phyloP scores from a whole-genome alignment of 164 flowering plant genomes.

The Liriodendron chinense region DNA sequence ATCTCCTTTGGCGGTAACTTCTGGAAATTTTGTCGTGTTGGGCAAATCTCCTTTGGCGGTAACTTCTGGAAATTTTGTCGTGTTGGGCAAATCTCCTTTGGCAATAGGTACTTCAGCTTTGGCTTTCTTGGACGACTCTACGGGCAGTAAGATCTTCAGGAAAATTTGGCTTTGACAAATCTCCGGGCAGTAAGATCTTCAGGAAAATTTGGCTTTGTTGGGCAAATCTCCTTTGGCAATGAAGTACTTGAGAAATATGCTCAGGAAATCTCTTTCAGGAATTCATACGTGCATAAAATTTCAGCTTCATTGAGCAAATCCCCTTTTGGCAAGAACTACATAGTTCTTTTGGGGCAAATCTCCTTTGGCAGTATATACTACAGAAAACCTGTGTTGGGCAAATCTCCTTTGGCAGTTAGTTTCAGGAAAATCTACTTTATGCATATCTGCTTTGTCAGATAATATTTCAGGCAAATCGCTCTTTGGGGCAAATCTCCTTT shows the following conservation, averaged over 20 bases:
- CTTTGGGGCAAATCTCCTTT: constrained; percentile 78
- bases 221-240: constrained; percentile 36
- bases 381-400: constrained; percentile 9
- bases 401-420: constrained; percentile 27
- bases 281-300: no score
- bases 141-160: constrained; percentile 1
- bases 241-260: background rate
- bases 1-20: constrained; percentile 24
- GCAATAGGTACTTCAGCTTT: constrained; percentile 25
- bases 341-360: constrained; percentile 22
- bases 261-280: background rate
- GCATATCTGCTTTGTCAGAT: constrained; percentile 16
- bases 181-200: constrained; percentile 7
- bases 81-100: constrained; percentile 83
- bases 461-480: background rate
- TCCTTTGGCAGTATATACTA: constrained; percentile 20
- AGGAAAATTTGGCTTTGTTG: constrained; percentile 10
- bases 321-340: constrained; percentile 1
- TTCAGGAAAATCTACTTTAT: background rate
- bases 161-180: constrained; percentile 8
- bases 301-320: constrained; percentile 9
- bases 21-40: background rate
- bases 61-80: background rate
- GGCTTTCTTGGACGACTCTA: constrained; percentile 13
- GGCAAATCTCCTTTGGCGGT: constrained; percentile 18